A percentile compares a stretch with the other conserved stretches of the same genome.
Conservation (phyloP, 2,329 filamentous ascomycete genomes). For the Aschersonia sp. region DNA sequence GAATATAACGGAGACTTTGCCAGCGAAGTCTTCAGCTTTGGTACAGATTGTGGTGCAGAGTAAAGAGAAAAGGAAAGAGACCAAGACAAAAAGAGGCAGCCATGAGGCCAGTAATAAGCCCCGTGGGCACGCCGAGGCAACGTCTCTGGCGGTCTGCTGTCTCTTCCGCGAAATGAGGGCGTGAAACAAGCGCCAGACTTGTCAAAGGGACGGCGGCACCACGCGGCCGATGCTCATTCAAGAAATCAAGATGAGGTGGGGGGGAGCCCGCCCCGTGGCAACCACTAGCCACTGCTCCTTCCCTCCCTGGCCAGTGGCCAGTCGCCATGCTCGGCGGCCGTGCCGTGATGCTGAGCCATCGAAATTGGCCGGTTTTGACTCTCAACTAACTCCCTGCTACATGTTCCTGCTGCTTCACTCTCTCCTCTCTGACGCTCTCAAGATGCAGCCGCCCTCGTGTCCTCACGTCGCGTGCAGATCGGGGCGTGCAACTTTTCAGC, state of each 20-base stretch:
- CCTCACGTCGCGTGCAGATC: too few species aligned
- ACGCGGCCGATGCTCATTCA: too few species aligned
- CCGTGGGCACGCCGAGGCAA: not conserved
- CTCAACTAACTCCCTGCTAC: too few species aligned
- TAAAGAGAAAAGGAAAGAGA: constrained; percentile 5
- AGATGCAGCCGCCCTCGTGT: too few species aligned
- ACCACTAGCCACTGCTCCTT: not conserved
- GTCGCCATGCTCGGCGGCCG: too few species aligned
- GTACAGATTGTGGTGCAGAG: constrained; percentile 9
- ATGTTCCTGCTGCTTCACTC: too few species aligned
- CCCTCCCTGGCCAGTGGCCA: not conserved
- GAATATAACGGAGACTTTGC: constrained; percentile 31
- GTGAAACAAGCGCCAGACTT: not conserved
- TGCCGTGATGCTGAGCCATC: too few species aligned
- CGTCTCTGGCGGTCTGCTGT: not conserved
- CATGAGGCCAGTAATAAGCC: not conserved
- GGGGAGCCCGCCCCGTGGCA: not conserved
- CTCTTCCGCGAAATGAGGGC: not conserved
- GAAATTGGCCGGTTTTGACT: too few species aligned
- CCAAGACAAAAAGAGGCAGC: not conserved
- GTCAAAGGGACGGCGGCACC: not conserved
- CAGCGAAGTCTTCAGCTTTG: constrained; percentile 32
- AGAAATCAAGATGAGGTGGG: too few species aligned
- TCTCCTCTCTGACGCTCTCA: too few species aligned
- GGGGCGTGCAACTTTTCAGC: too few species aligned